phyloP scores from a whole-genome alignment of 768 basidiomycete genomes.

The Tulasnella sp. region DNA sequence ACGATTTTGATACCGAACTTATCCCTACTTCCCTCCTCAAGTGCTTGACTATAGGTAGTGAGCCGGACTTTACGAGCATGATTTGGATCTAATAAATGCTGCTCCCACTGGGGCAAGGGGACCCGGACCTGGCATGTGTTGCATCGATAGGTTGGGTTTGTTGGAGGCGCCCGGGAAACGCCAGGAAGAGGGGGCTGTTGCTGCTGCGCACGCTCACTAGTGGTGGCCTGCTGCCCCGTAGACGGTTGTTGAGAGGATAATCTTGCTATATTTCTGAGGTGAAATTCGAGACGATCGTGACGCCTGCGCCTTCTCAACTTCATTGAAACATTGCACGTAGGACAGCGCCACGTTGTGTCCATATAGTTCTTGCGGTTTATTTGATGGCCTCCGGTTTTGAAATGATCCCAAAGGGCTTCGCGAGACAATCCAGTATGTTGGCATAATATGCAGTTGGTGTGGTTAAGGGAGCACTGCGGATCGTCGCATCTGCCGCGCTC shows the following conservation, averaged over 20 bases:
- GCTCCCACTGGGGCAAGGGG: not conserved
- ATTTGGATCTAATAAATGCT: not conserved
- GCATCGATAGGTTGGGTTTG: not conserved
- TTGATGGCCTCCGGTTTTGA: not conserved
- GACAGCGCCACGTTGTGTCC: not conserved
- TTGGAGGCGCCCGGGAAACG: not conserved
- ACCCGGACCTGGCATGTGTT: not conserved
- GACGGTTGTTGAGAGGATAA: not conserved
- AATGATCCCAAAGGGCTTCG: not conserved
- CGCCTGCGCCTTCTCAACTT: not conserved
- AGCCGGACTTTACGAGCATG: not conserved
- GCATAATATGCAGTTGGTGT: not conserved
- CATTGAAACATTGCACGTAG: not conserved
- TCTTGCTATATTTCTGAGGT: not conserved
- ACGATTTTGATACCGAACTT: not conserved
- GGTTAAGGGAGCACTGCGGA: not conserved
- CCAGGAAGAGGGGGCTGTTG: not conserved
- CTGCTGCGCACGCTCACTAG: not conserved
- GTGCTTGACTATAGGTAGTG: not conserved
- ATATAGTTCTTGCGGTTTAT: not conserved
- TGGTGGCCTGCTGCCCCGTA: not conserved
- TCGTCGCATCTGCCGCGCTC: not conserved
- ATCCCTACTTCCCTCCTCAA: constrained; percentile 8
- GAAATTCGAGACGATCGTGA: not conserved
- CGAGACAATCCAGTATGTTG: not conserved